Percentiles rank a stretch among this genome's conserved stretches.
These are phyloP conservation scores for Penicillium egyptiacum DNA, from an alignment of 495 filamentous ascomycete genomes.

Conservation along the genomic window DNA sequence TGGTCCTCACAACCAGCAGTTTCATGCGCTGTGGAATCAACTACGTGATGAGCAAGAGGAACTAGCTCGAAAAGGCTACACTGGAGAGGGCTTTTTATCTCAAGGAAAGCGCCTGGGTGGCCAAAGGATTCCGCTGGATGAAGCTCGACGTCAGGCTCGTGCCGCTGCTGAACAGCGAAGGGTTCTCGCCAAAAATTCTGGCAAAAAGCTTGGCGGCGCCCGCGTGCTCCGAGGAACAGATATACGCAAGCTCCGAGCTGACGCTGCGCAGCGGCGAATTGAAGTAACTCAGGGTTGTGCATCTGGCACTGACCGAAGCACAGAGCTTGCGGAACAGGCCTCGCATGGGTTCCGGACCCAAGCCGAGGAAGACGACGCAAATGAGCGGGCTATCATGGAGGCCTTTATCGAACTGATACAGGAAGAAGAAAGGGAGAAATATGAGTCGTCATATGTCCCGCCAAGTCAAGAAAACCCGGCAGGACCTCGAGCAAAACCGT, in stretches of 20 bases:
- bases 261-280: slow-evolving; percentile 68
- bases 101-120: slow-evolving; percentile 74
- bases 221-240: slow-evolving; percentile 62
- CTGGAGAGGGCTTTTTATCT: slow-evolving; percentile 84
- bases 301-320: slow-evolving; percentile 58
- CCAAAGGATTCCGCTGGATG: slow-evolving; percentile 61
- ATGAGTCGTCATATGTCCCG: slow-evolving; percentile 64
- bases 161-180: slow-evolving; percentile 72
- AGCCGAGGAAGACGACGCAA: slow-evolving; percentile 86
- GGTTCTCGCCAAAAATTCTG: slow-evolving; percentile 59
- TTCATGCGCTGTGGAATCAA: slow-evolving; percentile 84
- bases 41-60: slow-evolving; percentile 81
- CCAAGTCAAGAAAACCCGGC: slow-evolving; percentile 62
- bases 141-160: slow-evolving; percentile 74
- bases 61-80: slow-evolving; percentile 78
- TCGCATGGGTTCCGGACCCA: slow-evolving; percentile 76
- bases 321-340: slow-evolving; percentile 66
- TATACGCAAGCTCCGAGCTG: slow-evolving; percentile 71
- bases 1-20: slow-evolving; percentile 79
- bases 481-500: slow-evolving; percentile 43
- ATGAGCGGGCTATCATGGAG: slow-evolving; percentile 84
- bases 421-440: slow-evolving; percentile 74
- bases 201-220: slow-evolving; percentile 71
- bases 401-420: slow-evolving; percentile 86
- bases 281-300: slow-evolving; percentile 72